Conservation (phyloP, 2,329 filamentous ascomycete genomes). For the Zopfia rhizophila region DNA sequence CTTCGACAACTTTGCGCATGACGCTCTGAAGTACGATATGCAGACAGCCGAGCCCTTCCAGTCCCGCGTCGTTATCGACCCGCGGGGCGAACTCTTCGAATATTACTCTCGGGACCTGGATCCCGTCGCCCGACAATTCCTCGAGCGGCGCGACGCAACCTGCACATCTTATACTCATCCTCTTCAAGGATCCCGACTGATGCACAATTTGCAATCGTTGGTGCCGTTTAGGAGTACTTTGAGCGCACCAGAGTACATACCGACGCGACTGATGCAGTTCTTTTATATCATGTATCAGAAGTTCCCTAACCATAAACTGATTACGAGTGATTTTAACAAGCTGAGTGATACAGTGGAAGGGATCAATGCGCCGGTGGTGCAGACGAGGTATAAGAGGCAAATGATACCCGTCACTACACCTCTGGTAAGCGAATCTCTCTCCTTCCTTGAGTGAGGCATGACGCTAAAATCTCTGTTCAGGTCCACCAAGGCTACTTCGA, state of each 20-base stretch:
- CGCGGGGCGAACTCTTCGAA: slow-evolving; percentile 89
- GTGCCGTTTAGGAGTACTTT: slow-evolving; percentile 80
- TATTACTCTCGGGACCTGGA: slow-evolving; percentile 88
- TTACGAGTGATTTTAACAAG: slow-evolving; percentile 90
- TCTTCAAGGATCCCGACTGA: slow-evolving; percentile 63
- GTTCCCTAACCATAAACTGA: slow-evolving; percentile 88
- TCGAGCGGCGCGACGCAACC: slow-evolving; percentile 85
- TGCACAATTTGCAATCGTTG: slow-evolving; percentile 70
- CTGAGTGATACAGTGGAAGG: slow-evolving; percentile 85
- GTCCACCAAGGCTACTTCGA: slow-evolving; percentile 99
- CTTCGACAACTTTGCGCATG: slow-evolving; percentile 98
- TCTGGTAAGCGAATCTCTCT: slow-evolving; percentile 70
- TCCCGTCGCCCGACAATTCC: slow-evolving; percentile 81
- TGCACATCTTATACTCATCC: slow-evolving; percentile 69
- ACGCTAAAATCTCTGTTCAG: slow-evolving; percentile 57
- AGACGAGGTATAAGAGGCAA: slow-evolving; percentile 87
- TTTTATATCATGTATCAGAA: slow-evolving; percentile 89
- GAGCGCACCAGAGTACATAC: slow-evolving; percentile 89
- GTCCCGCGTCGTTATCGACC: slow-evolving; percentile 87
- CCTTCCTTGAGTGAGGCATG: slow-evolving; percentile 11
- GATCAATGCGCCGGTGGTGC: slow-evolving; percentile 92
- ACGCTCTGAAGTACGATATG: slow-evolving; percentile 89
- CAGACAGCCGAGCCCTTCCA: slow-evolving; percentile 84
- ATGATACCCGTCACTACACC: slow-evolving; percentile 92
- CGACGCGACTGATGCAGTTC: slow-evolving; percentile 94